Base-by-base conservation (phyloP, 768 basidiomycete genomes). In the Mycena alexandri region DNA sequence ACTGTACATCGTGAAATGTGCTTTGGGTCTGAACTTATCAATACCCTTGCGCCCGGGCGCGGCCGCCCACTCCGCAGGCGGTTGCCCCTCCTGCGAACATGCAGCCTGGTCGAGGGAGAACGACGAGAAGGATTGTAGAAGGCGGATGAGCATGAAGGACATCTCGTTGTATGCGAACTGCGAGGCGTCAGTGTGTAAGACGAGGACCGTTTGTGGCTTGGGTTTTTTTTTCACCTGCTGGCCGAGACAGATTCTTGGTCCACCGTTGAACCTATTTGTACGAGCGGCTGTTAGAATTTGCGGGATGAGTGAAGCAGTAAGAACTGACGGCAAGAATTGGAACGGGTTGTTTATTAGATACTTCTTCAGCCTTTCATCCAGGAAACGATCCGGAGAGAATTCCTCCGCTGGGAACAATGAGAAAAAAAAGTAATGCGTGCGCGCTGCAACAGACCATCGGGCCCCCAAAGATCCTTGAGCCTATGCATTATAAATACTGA, bases 361-460 rank as follows among this genome's bases (percentile, higher is more conserved):
- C 63, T 83, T 82, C 38, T 80, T 75, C 14, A 85, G 61, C 17
- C 86, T 77, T 17, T 84, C 75, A 68, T 87, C 86, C 22, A 87
- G 74, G 76, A 85, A 87, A 1, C 86, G 79, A 43, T 86, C 85
- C 0, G 87, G 86, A 56, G 86, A 86, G 65, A 87, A 87, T 60
- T 81, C 78, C 29, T 81, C 73, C 1, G 85, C n/a, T n/a, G n/a
- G n/a, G n/a, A n/a, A n/a, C n/a, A n/a, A n/a, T n/a, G n/a, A n/a
- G n/a, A n/a, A n/a, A n/a, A n/a, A n/a, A n/a, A n/a, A n/a, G n/a
- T n/a, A n/a, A n/a, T n/a, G n/a, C n/a, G n/a, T n/a, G n/a, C n/a
- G n/a, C n/a, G n/a, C n/a, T n/a, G n/a, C n/a, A n/a, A n/a, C n/a
- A n/a, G 13, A 72, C 73, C 85, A 68, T 84, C 84, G 0, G 85